These are phyloP conservation scores for Mycotypha africana DNA, from an alignment of 371 early-diverging fungal species.

Conservation along the genomic window DNA sequence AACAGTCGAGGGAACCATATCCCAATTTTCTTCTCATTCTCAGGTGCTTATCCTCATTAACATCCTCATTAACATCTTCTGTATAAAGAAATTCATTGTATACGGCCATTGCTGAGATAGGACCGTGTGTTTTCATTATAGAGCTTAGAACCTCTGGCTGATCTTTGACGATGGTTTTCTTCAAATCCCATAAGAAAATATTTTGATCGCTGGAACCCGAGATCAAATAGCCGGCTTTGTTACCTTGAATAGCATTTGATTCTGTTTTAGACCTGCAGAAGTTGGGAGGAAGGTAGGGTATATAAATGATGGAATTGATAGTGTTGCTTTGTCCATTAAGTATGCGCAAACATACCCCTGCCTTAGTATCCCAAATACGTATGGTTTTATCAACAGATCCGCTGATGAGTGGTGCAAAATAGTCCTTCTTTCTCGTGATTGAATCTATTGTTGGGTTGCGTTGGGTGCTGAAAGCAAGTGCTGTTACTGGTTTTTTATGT, in stretches of 20 bases:
- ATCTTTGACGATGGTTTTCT: not conserved
- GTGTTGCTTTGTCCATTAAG: constrained; percentile 22
- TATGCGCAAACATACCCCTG: constrained; percentile 37
- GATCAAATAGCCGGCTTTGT: constrained; percentile 12
- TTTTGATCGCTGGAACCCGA: constrained; percentile 20
- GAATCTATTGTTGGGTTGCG: too few relatives aligned
- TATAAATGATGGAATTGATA: constrained; percentile 5
- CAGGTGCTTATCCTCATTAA: too few relatives aligned
- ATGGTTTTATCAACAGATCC: constrained; percentile 79
- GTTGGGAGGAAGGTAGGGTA: not conserved
- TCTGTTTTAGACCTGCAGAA: constrained; percentile 6
- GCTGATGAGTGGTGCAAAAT: constrained; percentile 15
- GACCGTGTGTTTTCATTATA: constrained; percentile 17
- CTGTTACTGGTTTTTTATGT: constrained; percentile 16
- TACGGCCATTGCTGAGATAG: constrained; percentile 12
- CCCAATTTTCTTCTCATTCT: too few relatives aligned
- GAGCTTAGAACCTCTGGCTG: constrained; percentile 6
- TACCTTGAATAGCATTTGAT: not conserved
- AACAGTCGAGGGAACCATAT: too few relatives aligned
- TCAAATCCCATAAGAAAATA: constrained; percentile 19
- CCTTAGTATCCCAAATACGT: constrained; percentile 60
- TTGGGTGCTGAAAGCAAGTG: constrained; percentile 1
- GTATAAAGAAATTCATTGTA: constrained; percentile 4
- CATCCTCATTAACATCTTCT: not conserved
- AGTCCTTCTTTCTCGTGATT: too few relatives aligned